Percentiles rank a stretch among this genome's conserved stretches.
phyloP scores from a whole-genome alignment of 179 eudicot genomes.

The Silene vulgaris region DNA sequence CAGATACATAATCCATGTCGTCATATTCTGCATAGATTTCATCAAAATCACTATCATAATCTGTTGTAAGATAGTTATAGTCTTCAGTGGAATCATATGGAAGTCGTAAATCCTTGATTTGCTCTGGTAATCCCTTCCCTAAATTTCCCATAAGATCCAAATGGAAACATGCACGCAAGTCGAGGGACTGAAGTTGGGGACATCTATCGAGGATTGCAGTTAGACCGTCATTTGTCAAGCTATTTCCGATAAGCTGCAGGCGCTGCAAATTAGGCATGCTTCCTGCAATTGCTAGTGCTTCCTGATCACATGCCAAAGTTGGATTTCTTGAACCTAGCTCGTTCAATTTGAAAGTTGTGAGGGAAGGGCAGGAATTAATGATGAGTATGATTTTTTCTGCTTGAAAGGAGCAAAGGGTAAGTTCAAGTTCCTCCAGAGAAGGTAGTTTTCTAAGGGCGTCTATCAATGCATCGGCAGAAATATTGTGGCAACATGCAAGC shows the following conservation, averaged over 20 bases:
- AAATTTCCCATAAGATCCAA: slow-evolving; percentile 37
- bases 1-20: slow-evolving; percentile 39
- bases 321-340: slow-evolving; percentile 26
- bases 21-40: slow-evolving; percentile 37
- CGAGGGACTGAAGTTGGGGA: slow-evolving; percentile 38
- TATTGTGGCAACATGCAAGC: slow-evolving; percentile 24
- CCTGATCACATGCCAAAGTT: slow-evolving; percentile 32
- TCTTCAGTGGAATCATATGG: slow-evolving; percentile 54
- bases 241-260: slow-evolving; percentile 59
- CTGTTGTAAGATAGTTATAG: slow-evolving; percentile 39
- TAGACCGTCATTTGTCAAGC: slow-evolving; percentile 57
- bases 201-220: slow-evolving; percentile 58
- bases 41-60: slow-evolving; percentile 36
- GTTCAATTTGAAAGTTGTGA: slow-evolving; percentile 50
- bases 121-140: slow-evolving; percentile 39
- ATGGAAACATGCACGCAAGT: slow-evolving; percentile 53
- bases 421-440: slow-evolving; percentile 56
- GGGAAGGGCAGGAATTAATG: slow-evolving; percentile 42
- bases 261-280: slow-evolving; percentile 51
- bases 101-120: slow-evolving; percentile 38
- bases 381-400: slow-evolving; percentile 25
- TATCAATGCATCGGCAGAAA: slow-evolving; percentile 24
- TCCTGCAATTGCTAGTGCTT: slow-evolving; percentile 40
- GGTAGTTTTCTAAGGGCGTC: slow-evolving; percentile 43
- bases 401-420: slow-evolving; percentile 27